phyloP scores from a whole-genome alignment of 73 alveolate species.

The Paramecium primaurelia region DNA sequence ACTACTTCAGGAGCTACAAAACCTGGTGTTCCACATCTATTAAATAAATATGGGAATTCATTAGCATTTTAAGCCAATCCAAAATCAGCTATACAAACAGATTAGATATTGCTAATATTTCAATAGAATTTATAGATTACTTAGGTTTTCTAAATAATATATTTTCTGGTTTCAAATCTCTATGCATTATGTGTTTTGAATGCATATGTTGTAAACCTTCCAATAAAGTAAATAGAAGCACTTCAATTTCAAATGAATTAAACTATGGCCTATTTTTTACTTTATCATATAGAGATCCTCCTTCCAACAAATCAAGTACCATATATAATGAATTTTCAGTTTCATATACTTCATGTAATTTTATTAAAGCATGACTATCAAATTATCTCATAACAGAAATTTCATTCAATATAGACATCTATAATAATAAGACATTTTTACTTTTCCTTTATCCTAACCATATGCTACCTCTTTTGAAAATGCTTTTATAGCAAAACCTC shows the following conservation, averaged over 20 bases:
- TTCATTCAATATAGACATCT: conserved; percentile 84
- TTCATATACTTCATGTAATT: conserved; percentile 77
- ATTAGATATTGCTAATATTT: conserved; percentile 51
- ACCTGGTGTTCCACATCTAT: conserved; percentile 64
- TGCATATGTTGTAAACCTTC: conserved; percentile 81
- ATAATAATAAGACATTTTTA: neutral
- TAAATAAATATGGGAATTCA: conserved; percentile 23
- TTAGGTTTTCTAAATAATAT: conserved; percentile 71
- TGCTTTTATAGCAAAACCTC: conserved; percentile 56
- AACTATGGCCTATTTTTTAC: conserved; percentile 69
- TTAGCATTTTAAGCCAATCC: conserved; percentile 61
- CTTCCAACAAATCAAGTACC: conserved; percentile 72
- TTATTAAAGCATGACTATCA: conserved; percentile 85
- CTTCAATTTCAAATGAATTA: conserved; percentile 69
- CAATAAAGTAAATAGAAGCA: conserved; percentile 70
- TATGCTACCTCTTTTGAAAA: conserved; percentile 57
- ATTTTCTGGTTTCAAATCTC: conserved; percentile 97
- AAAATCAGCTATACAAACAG: conserved; percentile 63
- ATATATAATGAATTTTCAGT: conserved; percentile 73
- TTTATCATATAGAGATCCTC: conserved; percentile 81
- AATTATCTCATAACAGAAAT: conserved; percentile 82
- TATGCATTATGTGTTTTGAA: conserved; percentile 81
- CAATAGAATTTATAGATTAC: neutral
- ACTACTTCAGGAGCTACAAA: conserved; percentile 68
- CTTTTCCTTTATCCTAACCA: conserved; percentile 59